Base-by-base conservation (phyloP, 306 rosid species). In the Pterocarpus macrocarpus region DNA sequence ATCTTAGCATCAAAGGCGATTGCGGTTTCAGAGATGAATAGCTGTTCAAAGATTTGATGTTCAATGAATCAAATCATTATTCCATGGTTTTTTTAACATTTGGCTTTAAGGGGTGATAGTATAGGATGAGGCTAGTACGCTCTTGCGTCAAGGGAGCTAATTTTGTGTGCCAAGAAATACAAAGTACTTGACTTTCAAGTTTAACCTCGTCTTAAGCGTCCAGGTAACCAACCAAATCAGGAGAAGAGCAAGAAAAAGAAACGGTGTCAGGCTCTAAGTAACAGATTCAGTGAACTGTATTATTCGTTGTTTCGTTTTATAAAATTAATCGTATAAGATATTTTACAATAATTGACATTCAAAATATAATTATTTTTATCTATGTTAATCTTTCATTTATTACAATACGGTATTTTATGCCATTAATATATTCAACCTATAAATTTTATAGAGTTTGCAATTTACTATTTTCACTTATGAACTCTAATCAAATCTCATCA, bases 191-290 rank as follows among this genome's bases (percentile, higher is more conserved):
- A 53, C 10, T 43, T 43, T 7, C 11, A 53, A 53, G 59, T 16
- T 53, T 15, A 53, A 57, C 33, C 34, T 57, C 4, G 12, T 3
- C 9, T 13, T 36, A 38, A 6, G 41, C 64, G 7, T 62, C 59
- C 39, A 64, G 16, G 56, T 76, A 59, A 15, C 58, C 28, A 33
- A 78, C 67, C 55, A 22, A 66, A 65, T 33, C 41, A 33, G 47
- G 53, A 64, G 39, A 49, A 17, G 22, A 14, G n/a, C 36, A 49
- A 30, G 68, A 56, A 4, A 78, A 67, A 77, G 15, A 7, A 52
- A 36, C 11, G 15, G 30, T 36, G 30, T 8, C 35, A 3, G 7
- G 17, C 14, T 16, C 28, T 6, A 41, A 35, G 28, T 2, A 64
- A 47, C 11, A 32, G 30, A 47, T 69, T 22, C 28, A 22, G 0